Evolutionary conservation across 2,329 filamentous ascomycete species (phyloP).

Genomic region (Myriosclerotinia curreyana): DNA sequence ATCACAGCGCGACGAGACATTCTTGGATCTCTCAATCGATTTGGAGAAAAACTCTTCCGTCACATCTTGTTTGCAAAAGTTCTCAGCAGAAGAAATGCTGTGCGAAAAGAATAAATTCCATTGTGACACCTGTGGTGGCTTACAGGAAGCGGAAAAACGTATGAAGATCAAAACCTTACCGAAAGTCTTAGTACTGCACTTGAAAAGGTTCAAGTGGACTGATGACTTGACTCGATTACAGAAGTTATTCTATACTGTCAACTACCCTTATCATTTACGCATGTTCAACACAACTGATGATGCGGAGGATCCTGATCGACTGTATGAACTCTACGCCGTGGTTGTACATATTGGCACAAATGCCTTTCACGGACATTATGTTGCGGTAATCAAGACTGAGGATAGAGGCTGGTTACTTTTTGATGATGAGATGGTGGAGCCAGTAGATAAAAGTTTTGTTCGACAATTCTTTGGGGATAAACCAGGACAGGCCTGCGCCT

Average conservation of each 20-base stretch:
- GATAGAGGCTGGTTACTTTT: conserved; percentile 95
- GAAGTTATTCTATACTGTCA: conserved; percentile 94
- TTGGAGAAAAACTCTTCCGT: conserved; percentile 94
- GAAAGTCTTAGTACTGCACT: conserved; percentile 83
- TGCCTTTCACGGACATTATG: conserved; percentile 96
- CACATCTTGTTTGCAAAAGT: conserved; percentile 90
- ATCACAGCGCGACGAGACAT: conserved; percentile 92
- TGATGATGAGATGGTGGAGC: conserved; percentile 97
- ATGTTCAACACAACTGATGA: conserved; percentile 84
- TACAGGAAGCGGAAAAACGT: conserved; percentile 96
- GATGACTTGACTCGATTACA: conserved; percentile 91
- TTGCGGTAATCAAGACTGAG: conserved; percentile 95
- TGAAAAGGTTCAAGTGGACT: conserved; percentile 98
- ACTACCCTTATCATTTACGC: conserved; percentile 94
- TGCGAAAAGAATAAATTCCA: conserved; percentile 99
- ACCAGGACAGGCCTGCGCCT: conserved; percentile 86
- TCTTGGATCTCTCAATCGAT: conserved; percentile 93
- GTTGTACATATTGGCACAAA: conserved; percentile 97
- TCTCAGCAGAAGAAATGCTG: conserved; percentile 97
- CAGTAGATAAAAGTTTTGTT: conserved; percentile 94
- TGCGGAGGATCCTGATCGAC: conserved; percentile 85
- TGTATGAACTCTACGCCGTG: conserved; percentile 96
- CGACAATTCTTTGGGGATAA: conserved; percentile 96
- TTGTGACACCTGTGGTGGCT: conserved; percentile 91
- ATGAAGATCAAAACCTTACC: conserved; percentile 98